Evolutionary conservation across 768 basidiomycete species (phyloP).

Genomic region (Cystofilobasidium capitatum): DNA sequence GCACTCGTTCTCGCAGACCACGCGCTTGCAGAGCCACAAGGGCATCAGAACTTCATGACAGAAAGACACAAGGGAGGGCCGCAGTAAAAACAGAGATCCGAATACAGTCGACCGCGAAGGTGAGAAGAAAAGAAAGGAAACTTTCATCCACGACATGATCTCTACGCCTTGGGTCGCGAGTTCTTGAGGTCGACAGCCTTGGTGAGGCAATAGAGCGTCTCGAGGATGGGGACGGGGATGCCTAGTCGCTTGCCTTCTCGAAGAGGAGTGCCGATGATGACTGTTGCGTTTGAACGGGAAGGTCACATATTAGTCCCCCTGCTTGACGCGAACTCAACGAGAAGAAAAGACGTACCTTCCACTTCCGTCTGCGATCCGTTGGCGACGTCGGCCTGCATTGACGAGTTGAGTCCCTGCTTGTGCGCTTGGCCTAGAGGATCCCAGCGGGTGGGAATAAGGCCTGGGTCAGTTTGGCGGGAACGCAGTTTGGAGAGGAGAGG

Average conservation of each 20-base stretch:
- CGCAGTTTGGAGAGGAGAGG: not conserved
- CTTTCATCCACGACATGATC: too few relatives aligned
- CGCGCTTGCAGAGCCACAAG: too few relatives aligned
- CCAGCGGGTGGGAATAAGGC: not conserved
- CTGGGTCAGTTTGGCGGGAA: not conserved
- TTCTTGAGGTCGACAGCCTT: conserved; percentile 21
- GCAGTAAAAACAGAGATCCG: too few relatives aligned
- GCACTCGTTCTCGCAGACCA: too few relatives aligned
- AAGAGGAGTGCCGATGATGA: conserved; percentile 26
- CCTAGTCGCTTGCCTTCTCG: conserved; percentile 20
- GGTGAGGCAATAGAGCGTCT: conserved; percentile 20
- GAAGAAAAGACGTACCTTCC: conserved; percentile 4
- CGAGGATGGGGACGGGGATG: conserved; percentile 15
- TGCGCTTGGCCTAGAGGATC: conserved; percentile 17
- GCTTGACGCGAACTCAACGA: not conserved
- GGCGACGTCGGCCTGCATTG: conserved; percentile 26
- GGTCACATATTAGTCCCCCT: too few relatives aligned
- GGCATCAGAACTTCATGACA: too few relatives aligned
- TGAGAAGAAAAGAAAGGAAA: too few relatives aligned
- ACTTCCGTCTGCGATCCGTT: conserved; percentile 18
- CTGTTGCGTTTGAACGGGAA: not conserved
- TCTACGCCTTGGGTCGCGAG: not conserved
- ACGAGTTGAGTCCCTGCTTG: conserved; percentile 24
- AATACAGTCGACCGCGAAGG: too few relatives aligned
- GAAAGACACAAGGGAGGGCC: too few relatives aligned